These are phyloP conservation scores for Paramecium octaurelia DNA, from an alignment of 73 alveolate species.

Conservation along the genomic window DNA sequence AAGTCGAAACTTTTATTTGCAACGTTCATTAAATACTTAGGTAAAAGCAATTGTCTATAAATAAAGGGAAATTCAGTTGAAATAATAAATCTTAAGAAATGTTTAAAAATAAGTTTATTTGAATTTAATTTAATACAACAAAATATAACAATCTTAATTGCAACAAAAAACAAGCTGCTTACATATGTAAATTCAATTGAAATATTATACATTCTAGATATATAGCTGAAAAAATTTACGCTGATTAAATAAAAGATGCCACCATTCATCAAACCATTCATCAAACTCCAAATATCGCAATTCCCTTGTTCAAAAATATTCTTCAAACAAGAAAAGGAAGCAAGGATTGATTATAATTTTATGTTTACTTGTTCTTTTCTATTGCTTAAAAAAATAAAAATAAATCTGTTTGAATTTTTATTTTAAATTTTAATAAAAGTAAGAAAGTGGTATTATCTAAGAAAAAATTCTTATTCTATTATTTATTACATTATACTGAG, in stretches of 20 bases:
- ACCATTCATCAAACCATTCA: not conserved
- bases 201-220: not conserved
- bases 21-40: not conserved
- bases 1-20: not conserved
- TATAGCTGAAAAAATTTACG: not conserved
- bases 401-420: not conserved
- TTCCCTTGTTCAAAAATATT: not conserved
- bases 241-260: not conserved
- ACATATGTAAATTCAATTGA: not conserved
- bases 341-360: not conserved
- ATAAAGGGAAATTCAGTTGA: not conserved
- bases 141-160: not conserved
- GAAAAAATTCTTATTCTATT: not conserved
- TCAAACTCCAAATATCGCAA: not conserved
- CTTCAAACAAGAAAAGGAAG: not conserved
- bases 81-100: not conserved
- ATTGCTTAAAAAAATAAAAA: not conserved
- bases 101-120: slow-evolving; percentile 33
- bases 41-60: not conserved
- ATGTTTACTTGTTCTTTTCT: not conserved
- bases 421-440: not conserved
- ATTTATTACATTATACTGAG: not conserved
- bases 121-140: not conserved
- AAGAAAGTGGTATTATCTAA: not conserved
- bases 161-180: not conserved